A percentile compares a stretch with the other conserved stretches of the same genome.
Evolutionary conservation across 768 basidiomycete genomes (phyloP).

Genomic region (Leccinum sublutescens): DNA sequence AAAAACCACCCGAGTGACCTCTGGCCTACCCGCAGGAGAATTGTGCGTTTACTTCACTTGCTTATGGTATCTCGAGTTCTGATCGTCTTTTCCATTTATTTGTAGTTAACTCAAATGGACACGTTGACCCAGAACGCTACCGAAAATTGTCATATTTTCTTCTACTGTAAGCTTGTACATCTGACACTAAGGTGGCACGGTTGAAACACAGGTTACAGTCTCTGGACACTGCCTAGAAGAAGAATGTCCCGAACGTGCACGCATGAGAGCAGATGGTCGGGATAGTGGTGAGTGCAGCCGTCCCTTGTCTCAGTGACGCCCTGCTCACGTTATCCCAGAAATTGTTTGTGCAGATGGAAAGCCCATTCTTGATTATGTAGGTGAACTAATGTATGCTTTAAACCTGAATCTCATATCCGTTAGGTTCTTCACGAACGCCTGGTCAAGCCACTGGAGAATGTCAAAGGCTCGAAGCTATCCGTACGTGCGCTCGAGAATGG

Average conservation of each 20-base stretch:
- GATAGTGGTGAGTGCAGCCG: constrained; percentile 42
- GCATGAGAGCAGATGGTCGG: constrained; percentile 43
- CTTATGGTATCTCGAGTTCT: background rate
- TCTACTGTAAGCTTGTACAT: constrained; percentile 45
- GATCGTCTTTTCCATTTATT: background rate
- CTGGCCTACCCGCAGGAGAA: background rate
- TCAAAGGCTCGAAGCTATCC: constrained; percentile 21
- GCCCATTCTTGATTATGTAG: constrained; percentile 25
- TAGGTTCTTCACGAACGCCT: constrained; percentile 23
- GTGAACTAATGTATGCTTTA: background rate
- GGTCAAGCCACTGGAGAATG: constrained; percentile 17
- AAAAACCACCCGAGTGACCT: background rate
- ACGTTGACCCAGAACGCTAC: constrained; percentile 41
- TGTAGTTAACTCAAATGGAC: constrained; percentile 38
- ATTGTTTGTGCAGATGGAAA: constrained; percentile 20
- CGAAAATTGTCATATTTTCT: constrained; percentile 48
- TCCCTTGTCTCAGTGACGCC: background rate
- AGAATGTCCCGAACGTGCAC: constrained; percentile 24
- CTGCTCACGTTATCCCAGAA: constrained; percentile 10
- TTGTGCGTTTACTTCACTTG: background rate
- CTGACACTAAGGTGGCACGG: background rate
- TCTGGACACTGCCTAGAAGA: constrained; percentile 22
- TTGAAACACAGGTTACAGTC: background rate
- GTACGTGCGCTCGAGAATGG: constrained; percentile 5
- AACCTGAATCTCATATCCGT: background rate